Evolutionary conservation across 805 yeast genomes (phyloP).

Genomic region (Suhomyces canberraensis): DNA sequence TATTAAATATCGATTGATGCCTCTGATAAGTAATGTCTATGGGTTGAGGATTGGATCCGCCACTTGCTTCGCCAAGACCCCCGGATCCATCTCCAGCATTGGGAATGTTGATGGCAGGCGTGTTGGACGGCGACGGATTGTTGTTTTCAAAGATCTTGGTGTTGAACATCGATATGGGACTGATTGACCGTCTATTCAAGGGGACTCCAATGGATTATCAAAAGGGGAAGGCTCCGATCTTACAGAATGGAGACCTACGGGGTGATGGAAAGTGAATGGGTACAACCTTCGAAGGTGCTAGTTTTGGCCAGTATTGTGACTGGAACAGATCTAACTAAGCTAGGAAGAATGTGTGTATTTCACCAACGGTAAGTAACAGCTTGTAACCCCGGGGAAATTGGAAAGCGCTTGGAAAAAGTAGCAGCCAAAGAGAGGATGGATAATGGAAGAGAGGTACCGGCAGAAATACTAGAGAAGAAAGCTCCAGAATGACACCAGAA

Average conservation of each 20-base stretch:
- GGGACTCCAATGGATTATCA: no score
- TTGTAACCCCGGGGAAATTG: neutral
- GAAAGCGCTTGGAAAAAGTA: neutral
- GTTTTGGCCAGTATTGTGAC: no score
- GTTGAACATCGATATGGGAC: slow-evolving; percentile 37
- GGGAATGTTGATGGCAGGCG: slow-evolving; percentile 30
- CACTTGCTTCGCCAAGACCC: slow-evolving; percentile 1
- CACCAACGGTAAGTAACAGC: no score
- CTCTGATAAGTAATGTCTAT: slow-evolving; percentile 43
- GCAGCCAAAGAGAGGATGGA: neutral
- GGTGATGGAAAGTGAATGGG: no score
- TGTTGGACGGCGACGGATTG: slow-evolving; percentile 18
- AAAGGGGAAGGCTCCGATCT: no score
- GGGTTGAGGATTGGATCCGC: slow-evolving; percentile 34
- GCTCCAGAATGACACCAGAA: neutral
- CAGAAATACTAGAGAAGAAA: neutral
- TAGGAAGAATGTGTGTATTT: no score
- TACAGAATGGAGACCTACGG: no score
- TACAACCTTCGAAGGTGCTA: no score
- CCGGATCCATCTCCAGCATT: slow-evolving; percentile 5
- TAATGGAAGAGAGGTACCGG: neutral
- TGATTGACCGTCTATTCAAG: no score
- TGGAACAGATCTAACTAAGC: no score
- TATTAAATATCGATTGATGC: slow-evolving; percentile 39
- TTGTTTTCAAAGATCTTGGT: slow-evolving; percentile 40